Evolutionary conservation across 202 grass and related monocot genomes (phyloP), one percentile per base, ranked within the genome.

Genomic region (Alloteropsis angusta): DNA sequence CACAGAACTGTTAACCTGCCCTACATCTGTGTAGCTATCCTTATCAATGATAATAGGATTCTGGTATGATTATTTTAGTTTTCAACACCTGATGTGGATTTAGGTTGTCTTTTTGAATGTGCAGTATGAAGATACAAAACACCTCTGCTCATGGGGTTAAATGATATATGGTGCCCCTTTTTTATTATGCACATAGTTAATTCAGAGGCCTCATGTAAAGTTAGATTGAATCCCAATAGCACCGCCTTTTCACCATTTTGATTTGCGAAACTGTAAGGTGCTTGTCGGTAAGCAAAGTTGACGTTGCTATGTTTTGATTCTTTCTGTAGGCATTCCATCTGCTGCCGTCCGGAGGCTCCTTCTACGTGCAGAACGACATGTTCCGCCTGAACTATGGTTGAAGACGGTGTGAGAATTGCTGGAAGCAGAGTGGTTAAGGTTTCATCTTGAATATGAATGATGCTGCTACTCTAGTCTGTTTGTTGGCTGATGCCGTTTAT

Each of bases 331-430:
- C 73, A 61, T 91, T 91, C 60, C 88, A 91, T 77, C 79, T 91
- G 81, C 8, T 91, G 22, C 88, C 81, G 17, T 45, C 60, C 10
- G 81, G 37, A 4, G 52, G 42, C 32, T 38, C 12, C 77, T 91
- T 85, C 60, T 91, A 58, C 3, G 88, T 85, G 60, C 88, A 84
- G 81, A 91, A 91, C 9, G 88, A 87, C 82, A 87, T 87, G 50
- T 91, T 91, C 72, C 85, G 81, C 41, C 77, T 87, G 59, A 91
- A 87, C 68, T 91, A 87, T 70, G 88, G 81, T 57, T 91, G 81
- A 84, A 38, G 72, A 66, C 71, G 43, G 34, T 8, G 0, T 30
- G 0, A 36, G 4, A 14, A 23, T 10, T 10, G 47, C 42, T 8
- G 21, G 2, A 34, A 38, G 45, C 4, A 12, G 45, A 60, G 47